Percentiles rank a stretch among this genome's conserved stretches.
phyloP scores from a whole-genome alignment of 129 eudicot genomes.

The Dittrichia graveolens region DNA sequence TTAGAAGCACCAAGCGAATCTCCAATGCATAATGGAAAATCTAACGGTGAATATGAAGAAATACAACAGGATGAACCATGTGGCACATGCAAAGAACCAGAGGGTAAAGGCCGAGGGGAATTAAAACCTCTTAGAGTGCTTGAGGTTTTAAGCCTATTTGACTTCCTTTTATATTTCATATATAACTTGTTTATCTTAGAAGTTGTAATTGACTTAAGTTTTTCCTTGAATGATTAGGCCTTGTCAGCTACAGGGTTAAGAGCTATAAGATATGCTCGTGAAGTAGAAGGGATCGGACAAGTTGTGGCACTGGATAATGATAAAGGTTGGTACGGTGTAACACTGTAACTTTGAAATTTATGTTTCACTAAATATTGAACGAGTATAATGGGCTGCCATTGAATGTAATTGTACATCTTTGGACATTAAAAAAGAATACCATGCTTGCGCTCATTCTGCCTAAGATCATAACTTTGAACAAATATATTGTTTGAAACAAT shows the following conservation, averaged over 20 bases:
- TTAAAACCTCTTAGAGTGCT: conserved; percentile 90
- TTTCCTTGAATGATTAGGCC: conserved; percentile 55
- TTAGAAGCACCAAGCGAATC: conserved; percentile 43
- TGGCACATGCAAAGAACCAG: conserved; percentile 51
- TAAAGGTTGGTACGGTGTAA: conserved; percentile 46
- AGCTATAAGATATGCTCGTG: conserved; percentile 97
- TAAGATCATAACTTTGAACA: not conserved
- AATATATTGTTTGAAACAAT: not conserved
- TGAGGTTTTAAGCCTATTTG: conserved; percentile 56
- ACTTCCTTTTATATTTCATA: not conserved
- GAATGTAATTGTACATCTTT: not conserved
- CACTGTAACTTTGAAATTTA: conserved; percentile 6
- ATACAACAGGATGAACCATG: conserved; percentile 42
- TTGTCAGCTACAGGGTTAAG: conserved; percentile 92
- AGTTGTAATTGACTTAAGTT: not conserved
- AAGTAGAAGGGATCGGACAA: conserved; percentile 86
- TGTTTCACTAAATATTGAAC: not conserved
- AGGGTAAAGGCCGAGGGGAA: conserved; percentile 52
- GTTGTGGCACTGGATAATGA: conserved; percentile 96
- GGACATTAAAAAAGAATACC: not conserved
- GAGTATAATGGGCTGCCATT: not conserved
- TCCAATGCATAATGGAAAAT: conserved; percentile 38
- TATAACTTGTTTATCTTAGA: not conserved
- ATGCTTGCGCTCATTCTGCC: not conserved
- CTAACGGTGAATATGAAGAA: conserved; percentile 57